These are phyloP conservation scores for Oropetium thomaeum DNA, from an alignment of 176 grass and related monocot species.

Conservation along the genomic window DNA sequence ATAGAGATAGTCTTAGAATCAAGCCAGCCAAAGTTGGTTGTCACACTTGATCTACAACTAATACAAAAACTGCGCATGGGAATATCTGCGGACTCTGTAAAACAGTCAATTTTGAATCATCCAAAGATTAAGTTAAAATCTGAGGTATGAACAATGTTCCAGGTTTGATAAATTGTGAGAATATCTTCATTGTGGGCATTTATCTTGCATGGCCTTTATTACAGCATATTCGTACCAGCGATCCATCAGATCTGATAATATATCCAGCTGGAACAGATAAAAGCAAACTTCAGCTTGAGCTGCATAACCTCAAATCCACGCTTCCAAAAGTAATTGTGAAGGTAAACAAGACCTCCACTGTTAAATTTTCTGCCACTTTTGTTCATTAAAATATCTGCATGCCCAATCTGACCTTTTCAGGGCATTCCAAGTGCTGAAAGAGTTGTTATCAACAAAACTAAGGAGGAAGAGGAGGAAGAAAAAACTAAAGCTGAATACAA, in stretches of 20 bases:
- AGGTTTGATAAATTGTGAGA: not conserved
- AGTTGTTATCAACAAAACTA: constrained; percentile 55
- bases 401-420: constrained; percentile 38
- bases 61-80: constrained; percentile 65
- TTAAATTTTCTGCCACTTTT: not conserved
- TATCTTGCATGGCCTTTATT: constrained; percentile 10
- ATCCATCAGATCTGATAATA: constrained; percentile 70
- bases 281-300: constrained; percentile 68
- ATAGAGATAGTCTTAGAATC: constrained; percentile 67
- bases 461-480: not conserved
- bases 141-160: constrained; percentile 53
- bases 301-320: constrained; percentile 65
- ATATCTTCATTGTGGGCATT: not conserved
- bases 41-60: constrained; percentile 71
- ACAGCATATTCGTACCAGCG: constrained; percentile 65
- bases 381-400: not conserved
- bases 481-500: constrained; percentile 30
- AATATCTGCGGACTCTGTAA: constrained; percentile 64
- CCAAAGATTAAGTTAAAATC: constrained; percentile 85
- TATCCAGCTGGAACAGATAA: constrained; percentile 73
- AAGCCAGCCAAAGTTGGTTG: constrained; percentile 64
- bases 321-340: constrained; percentile 97
- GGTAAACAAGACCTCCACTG: constrained; percentile 39
- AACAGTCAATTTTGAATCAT: constrained; percentile 83
- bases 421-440: constrained; percentile 89